A percentile compares a stretch with the other conserved stretches of the same genome.
phyloP scores from a whole-genome alignment of 441 rosid genomes.

The Populus tomentosa region DNA sequence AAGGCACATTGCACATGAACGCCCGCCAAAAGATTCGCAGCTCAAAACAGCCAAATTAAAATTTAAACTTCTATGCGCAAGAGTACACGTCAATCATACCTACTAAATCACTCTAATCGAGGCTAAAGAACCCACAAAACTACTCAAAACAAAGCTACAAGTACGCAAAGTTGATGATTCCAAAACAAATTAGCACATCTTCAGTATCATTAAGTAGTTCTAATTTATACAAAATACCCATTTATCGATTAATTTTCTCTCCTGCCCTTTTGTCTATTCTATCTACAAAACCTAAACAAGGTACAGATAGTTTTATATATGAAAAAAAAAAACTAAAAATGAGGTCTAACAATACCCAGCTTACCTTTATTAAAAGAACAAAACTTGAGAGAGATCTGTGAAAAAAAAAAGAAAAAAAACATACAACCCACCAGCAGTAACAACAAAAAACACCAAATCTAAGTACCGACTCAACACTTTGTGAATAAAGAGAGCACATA shows the following conservation, averaged over 20 bases:
- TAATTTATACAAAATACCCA: neutral
- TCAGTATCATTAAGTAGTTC: neutral
- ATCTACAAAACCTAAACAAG: neutral
- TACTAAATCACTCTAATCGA: neutral
- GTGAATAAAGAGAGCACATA: neutral
- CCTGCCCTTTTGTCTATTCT: neutral
- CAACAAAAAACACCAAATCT: conserved; percentile 11
- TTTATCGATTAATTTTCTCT: neutral
- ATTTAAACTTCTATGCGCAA: neutral
- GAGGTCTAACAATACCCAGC: neutral
- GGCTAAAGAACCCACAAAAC: neutral
- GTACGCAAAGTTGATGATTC: neutral
- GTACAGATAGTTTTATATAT: too few relatives aligned
- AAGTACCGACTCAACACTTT: neutral
- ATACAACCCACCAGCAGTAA: conserved; percentile 3
- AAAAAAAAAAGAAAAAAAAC: neutral
- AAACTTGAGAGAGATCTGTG: conserved; percentile 8
- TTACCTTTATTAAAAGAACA: neutral
- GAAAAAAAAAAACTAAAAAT: neutral
- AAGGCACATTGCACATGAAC: neutral
- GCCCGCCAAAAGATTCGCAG: neutral
- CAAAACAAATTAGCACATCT: neutral
- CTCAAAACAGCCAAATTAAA: neutral
- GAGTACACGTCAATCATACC: neutral
- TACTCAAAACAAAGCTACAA: neutral